A percentile compares a stretch with the other conserved stretches of the same genome.
Evolutionary conservation across 2,329 filamentous ascomycete genomes (phyloP).

Genomic region (Trichoderma brevicompactum): DNA sequence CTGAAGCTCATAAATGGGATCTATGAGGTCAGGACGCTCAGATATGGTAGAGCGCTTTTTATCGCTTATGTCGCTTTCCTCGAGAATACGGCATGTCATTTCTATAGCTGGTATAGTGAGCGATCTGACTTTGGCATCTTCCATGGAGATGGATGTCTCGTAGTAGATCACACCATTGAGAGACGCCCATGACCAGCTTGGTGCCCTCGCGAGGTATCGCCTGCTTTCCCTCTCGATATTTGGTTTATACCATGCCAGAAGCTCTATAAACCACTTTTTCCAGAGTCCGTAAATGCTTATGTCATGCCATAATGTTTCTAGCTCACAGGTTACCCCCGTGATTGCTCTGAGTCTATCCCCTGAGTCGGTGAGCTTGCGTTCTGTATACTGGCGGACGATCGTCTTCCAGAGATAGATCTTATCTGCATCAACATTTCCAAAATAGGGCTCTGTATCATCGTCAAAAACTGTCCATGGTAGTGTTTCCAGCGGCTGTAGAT

Average conservation of each 20-base stretch:
- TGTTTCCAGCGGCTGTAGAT: background rate
- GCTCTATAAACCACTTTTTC: conserved; percentile 19
- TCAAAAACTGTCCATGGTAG: conserved; percentile 15
- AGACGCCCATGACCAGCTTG: conserved; percentile 22
- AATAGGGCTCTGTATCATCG: background rate
- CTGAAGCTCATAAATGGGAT: background rate
- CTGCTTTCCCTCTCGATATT: background rate
- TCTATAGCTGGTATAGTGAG: background rate
- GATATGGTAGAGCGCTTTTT: background rate
- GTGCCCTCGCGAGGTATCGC: background rate
- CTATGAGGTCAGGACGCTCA: background rate
- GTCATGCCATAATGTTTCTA: conserved; percentile 11
- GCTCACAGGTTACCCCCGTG: conserved; percentile 1
- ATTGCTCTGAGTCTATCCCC: background rate
- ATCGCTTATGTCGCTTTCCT: background rate
- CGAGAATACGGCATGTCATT: background rate
- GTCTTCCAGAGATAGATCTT: conserved; percentile 17
- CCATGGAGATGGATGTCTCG: background rate
- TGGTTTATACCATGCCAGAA: conserved; percentile 11
- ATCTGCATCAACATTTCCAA: background rate
- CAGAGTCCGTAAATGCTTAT: conserved; percentile 7
- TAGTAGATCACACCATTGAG: background rate
- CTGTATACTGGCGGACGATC: background rate
- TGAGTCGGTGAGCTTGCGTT: background rate
- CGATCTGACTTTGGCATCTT: background rate